These are phyloP conservation scores for Litsea cubeba DNA, from an alignment of 164 flowering plant species.

Conservation along the genomic window DNA sequence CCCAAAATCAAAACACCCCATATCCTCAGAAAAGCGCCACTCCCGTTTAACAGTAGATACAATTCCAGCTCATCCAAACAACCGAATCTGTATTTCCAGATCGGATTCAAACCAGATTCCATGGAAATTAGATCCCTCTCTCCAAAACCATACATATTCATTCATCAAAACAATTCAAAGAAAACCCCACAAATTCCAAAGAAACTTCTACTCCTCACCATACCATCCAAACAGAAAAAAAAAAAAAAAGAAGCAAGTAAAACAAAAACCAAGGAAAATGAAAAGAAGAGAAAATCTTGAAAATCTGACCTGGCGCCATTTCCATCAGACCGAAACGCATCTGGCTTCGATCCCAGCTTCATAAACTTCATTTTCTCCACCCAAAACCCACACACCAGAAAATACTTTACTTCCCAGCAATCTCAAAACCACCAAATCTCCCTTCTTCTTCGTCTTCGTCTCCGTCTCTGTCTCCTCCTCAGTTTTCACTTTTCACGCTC, in stretches of 20 bases:
- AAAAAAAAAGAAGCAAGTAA: neutral
- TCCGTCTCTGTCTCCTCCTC: neutral
- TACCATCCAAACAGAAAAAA: neutral
- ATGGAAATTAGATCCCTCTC: neutral
- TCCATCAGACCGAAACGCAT: conserved; percentile 64
- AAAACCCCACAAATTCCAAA: neutral
- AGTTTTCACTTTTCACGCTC: too few relatives aligned
- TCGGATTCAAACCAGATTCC: neutral
- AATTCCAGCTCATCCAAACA: neutral
- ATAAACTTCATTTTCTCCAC: conserved; percentile 66
- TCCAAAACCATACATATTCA: neutral
- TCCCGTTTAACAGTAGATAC: neutral
- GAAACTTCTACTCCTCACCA: too few relatives aligned
- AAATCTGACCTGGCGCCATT: conserved; percentile 39
- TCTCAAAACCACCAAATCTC: neutral
- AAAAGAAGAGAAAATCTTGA: neutral
- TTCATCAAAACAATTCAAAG: neutral
- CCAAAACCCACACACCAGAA: neutral
- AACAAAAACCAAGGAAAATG: neutral
- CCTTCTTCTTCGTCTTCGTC: neutral
- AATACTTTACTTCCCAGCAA: neutral
- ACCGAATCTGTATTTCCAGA: neutral
- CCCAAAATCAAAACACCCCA: neutral
- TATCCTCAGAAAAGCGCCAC: neutral
- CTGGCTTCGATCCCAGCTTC: conserved; percentile 81